Evolutionary conservation across 805 yeast species (phyloP), one percentile per base, ranked within the genome.

Genomic region (Saturnispora sekii): DNA sequence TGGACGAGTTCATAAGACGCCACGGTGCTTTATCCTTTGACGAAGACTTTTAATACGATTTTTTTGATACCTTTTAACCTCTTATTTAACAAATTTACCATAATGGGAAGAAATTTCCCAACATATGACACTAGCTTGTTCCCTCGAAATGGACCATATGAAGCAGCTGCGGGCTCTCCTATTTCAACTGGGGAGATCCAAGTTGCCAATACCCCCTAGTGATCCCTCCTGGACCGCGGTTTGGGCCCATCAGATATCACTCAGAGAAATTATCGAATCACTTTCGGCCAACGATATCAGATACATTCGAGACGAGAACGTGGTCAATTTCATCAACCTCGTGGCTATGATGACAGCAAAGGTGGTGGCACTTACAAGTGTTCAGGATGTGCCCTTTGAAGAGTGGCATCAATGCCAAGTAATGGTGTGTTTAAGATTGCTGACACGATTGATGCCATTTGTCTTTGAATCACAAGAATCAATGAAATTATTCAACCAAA

Each of bases 361-460:
- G 47, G 49, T 68, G 31, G 41, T 61, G 39, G 47, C 56, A 46
- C 47, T 67, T 34, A 38, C 49, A 15, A 48, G 35, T 6, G 21
- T 43, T 32, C 54, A 53, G 40, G 48, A 30, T 59, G 69, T 51
- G 50, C 61, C 40, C 16, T 51, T 52, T 16, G 41, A 53, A 15
- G 30, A 44, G 17, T 52, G 63, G 41, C 61, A 66, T 12, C 44
- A 56, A 2, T 48, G 47, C n/a, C 64, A 75, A 49, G 55, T 79
- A 10, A 62, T 83, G 39, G 81, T 77, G 48, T 78, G 86, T 53
- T 53, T 81, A 6, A 70, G 96, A 32, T 59, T 83, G 4, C 60
- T 89, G 35, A 76, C 85, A 3, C 73, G 77, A 48, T 44, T 84
- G 3, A 50, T 84, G 16, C 96, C 96, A 0, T 72, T 76, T 39